Evolutionary conservation across 805 yeast species (phyloP).

Genomic region (Monosporozyma siamensis): DNA sequence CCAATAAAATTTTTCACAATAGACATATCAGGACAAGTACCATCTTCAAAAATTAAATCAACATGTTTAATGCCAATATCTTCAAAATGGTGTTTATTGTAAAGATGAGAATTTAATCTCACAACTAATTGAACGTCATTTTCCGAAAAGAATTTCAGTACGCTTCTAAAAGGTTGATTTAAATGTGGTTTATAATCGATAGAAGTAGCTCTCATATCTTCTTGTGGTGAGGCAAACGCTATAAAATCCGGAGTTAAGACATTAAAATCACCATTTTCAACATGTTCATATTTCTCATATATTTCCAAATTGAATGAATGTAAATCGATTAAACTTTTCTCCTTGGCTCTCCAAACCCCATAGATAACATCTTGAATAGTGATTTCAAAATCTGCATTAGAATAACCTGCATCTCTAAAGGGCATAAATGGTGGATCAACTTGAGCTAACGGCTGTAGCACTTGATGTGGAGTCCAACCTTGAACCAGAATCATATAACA

Average conservation of each 20-base stretch:
- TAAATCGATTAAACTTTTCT: constrained; percentile 77
- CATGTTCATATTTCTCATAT: constrained; percentile 89
- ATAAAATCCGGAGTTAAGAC: constrained; percentile 85
- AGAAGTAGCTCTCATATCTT: constrained; percentile 34
- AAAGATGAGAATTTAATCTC: constrained; percentile 82
- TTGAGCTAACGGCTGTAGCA: constrained; percentile 87
- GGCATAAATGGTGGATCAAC: constrained; percentile 89
- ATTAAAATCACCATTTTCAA: constrained; percentile 95
- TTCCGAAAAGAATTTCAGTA: constrained; percentile 62
- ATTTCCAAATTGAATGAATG: constrained; percentile 84
- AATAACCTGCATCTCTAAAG: constrained; percentile 95
- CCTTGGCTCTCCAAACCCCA: constrained; percentile 97
- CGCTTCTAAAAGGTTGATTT: constrained; percentile 73
- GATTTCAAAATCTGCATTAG: constrained; percentile 87
- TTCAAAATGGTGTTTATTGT: constrained; percentile 77
- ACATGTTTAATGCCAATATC: constrained; percentile 77
- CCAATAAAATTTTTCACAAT: constrained; percentile 89
- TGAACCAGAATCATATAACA: constrained; percentile 94
- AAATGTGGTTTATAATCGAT: constrained; percentile 26
- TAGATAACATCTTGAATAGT: constrained; percentile 92
- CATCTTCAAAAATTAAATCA: constrained; percentile 96
- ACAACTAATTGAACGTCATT: constrained; percentile 82
- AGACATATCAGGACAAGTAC: constrained; percentile 93
- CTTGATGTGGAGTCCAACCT: constrained; percentile 98
- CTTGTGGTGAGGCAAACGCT: constrained; percentile 96